Base-by-base conservation (phyloP, 345 rosid genomes). In the Microthlaspi erraticum region DNA sequence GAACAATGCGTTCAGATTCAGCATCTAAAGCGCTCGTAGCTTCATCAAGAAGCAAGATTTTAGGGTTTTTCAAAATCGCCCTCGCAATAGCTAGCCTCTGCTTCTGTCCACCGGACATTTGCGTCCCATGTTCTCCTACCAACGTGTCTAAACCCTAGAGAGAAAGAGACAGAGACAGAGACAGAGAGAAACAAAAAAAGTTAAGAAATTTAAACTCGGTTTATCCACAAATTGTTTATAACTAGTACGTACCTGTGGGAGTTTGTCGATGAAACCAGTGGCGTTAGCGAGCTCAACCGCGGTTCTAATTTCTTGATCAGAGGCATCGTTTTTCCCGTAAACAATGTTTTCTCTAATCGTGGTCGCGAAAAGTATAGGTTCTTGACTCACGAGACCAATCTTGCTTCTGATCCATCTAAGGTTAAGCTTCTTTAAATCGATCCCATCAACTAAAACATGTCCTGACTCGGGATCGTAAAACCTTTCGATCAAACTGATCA, bases 91-190 rank as follows among this genome's bases (percentile, higher is more conserved):
- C 94, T n/a, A 92, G 83, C 64, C 98, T 68, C 78, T 92, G 98
- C 62, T 92, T 92, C 50, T 92, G 98, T 4, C 98, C 96, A 0
- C 96, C 96, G 0, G 94, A 88, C 38, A 92, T 73, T 64, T 88
- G 96, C 33, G 93, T 84, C 20, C 95, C 98, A 45, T 89, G 92
- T 79, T 92, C 96, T 7, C 98, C 95, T 0, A 88, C 96, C 93
- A 87, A 84, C 7, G 98, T 90, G 56, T 88, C 85, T 34, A 93
- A 81, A 17, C 93, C 96, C 96, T 92, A 32, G 13, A 44, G 39
- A 19, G 2, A 31, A 20, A 6, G 32, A 37, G 13, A 34, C 53
- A 37, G 49, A 37, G 11, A 3, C 46, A 45, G 3, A 20, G n/a
- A n/a, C n/a, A n/a, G 26, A 23, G 26, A 23, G 3, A 23, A 4